A percentile compares a stretch with the other conserved stretches of the same genome.
These are phyloP conservation scores for Backusella morwellensis DNA, from an alignment of 192 early-diverging fungal species.

Conservation along the genomic window DNA sequence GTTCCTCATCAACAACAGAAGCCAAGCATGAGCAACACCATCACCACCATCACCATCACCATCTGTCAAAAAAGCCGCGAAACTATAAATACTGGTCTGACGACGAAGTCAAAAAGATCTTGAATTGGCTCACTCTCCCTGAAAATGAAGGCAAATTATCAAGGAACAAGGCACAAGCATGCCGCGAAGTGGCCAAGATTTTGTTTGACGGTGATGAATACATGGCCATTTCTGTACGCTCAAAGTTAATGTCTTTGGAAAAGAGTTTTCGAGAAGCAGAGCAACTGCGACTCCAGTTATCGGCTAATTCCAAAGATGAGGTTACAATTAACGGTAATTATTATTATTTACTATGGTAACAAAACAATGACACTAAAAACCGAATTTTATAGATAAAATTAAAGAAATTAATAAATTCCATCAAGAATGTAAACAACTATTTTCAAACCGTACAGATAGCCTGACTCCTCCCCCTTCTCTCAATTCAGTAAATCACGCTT, in stretches of 20 bases:
- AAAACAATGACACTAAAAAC: neutral
- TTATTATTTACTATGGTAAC: too few relatives aligned
- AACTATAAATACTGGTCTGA: conserved; percentile 13
- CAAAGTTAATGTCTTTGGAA: conserved; percentile 1
- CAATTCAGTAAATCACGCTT: neutral
- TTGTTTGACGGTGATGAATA: conserved; percentile 9
- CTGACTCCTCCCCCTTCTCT: neutral
- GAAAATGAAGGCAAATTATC: conserved; percentile 6
- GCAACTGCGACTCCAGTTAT: neutral
- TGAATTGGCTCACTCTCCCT: neutral
- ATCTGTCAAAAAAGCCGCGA: conserved; percentile 9
- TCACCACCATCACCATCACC: neutral
- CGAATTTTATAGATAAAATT: neutral
- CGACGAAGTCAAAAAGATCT: neutral
- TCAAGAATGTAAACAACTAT: conserved; percentile 9
- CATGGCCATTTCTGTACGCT: conserved; percentile 2
- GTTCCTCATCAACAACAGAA: neutral
- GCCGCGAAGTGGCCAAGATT: neutral
- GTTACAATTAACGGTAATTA: neutral
- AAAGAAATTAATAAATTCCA: conserved; percentile 10
- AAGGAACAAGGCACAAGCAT: conserved; percentile 6
- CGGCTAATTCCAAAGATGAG: neutral
- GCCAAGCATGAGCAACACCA: neutral
- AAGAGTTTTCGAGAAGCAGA: neutral
- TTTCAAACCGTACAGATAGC: neutral